Evolutionary conservation across 108 stramenopile species (phyloP).

Genomic region (Aurantiochytrium sp.): DNA sequence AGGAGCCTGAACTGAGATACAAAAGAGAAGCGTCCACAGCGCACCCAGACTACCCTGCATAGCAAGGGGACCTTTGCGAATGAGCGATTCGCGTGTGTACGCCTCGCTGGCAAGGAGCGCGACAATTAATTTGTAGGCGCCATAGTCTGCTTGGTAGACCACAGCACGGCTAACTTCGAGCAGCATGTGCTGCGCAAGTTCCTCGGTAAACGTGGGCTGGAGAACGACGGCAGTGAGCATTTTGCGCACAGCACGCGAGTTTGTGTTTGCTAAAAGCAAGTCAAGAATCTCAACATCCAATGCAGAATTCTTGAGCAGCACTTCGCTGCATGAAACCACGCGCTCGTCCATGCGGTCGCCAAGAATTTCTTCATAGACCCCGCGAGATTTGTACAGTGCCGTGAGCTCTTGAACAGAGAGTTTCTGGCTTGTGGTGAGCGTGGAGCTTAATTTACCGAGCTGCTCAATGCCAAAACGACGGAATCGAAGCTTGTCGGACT

Average conservation of each 20-base stretch:
- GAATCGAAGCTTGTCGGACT: not conserved
- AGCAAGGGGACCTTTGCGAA: not conserved
- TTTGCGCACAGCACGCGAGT: conserved; percentile 6
- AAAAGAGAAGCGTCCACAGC: not conserved
- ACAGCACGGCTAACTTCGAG: not conserved
- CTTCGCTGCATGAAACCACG: not conserved
- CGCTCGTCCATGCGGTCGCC: conserved; percentile 7
- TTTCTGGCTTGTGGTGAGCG: not conserved
- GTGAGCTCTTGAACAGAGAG: not conserved
- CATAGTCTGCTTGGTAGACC: not conserved
- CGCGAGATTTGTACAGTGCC: not conserved
- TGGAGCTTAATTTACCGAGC: not conserved
- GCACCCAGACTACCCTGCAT: not conserved
- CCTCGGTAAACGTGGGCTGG: not conserved
- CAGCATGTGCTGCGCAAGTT: not conserved
- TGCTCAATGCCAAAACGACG: conserved; percentile 7
- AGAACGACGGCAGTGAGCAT: not conserved
- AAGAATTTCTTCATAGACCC: not conserved
- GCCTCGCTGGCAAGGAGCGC: not conserved
- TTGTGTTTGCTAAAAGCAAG: not conserved
- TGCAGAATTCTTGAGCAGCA: not conserved
- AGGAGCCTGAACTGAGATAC: not conserved
- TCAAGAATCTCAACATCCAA: conserved; percentile 2
- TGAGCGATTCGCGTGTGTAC: not conserved
- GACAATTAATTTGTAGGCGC: not conserved